Conservation (phyloP, 768 basidiomycete species). For the Lactarius vividus region DNA sequence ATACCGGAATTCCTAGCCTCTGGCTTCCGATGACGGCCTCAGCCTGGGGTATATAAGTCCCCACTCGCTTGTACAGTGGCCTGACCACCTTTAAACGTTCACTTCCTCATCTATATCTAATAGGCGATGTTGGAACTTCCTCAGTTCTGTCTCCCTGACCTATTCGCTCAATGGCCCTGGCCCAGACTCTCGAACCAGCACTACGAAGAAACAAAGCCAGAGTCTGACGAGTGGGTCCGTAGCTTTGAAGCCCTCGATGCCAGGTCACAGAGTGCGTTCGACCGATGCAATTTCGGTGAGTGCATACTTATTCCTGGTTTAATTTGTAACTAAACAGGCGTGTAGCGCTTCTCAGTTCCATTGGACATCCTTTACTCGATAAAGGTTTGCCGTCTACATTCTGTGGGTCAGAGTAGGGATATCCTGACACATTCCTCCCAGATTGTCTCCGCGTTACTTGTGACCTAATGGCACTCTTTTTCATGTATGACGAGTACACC, state of each 20-base stretch:
- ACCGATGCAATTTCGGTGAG: conserved; percentile 13
- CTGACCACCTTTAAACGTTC: too few species aligned
- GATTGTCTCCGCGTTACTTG: conserved; percentile 15
- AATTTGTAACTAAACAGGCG: too few species aligned
- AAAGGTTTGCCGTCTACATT: too few species aligned
- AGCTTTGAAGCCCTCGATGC: conserved; percentile 7
- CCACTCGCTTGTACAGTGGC: too few species aligned
- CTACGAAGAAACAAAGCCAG: conserved; percentile 7
- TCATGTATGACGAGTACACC: conserved; percentile 21
- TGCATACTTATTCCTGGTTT: too few species aligned
- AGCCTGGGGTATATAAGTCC: too few species aligned
- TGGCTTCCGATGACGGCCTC: too few species aligned
- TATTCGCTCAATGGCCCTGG: conserved; percentile 7
- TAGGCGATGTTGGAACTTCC: background rate
- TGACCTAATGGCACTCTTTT: conserved; percentile 12
- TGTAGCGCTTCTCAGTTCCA: too few species aligned
- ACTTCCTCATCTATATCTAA: too few species aligned
- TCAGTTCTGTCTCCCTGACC: conserved; percentile 12
- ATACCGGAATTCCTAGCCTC: too few species aligned
- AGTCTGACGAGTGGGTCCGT: conserved; percentile 3
- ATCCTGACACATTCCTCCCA: background rate
- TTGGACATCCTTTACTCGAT: too few species aligned
- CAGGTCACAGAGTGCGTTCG: conserved; percentile 12
- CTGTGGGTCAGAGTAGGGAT: too few species aligned
- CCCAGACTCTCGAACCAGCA: background rate